A percentile compares a stretch with the other conserved stretches of the same genome.
These are phyloP conservation scores for Alloteropsis semialata DNA, from an alignment of 176 grass and related monocot species.

Conservation along the genomic window DNA sequence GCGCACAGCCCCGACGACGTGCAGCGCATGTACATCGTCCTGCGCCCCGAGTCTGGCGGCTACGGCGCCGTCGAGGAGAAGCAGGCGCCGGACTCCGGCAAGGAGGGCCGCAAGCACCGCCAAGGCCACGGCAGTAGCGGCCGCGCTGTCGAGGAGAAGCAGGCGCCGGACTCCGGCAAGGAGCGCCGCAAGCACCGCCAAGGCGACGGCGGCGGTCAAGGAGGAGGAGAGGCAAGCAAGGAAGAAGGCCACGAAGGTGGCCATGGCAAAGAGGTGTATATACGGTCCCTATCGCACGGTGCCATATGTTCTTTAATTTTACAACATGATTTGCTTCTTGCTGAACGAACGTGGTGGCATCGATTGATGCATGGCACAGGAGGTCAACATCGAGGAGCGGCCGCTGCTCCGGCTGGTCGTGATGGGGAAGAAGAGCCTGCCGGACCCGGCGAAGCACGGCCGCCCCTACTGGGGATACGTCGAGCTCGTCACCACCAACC, in stretches of 20 bases:
- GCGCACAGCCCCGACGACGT: slow-evolving; percentile 61
- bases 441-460: slow-evolving; percentile 54
- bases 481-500: slow-evolving; percentile 72
- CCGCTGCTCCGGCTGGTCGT: slow-evolving; percentile 58
- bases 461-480: slow-evolving; percentile 78
- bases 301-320: no score
- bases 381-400: slow-evolving; percentile 69
- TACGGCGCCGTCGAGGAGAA: slow-evolving; percentile 62
- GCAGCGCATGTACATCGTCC: slow-evolving; percentile 73
- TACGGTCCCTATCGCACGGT: no score
- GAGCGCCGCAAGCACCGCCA: slow-evolving; percentile 43
- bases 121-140: no score
- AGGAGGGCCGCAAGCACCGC: slow-evolving; percentile 60
- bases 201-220: slow-evolving; percentile 26
- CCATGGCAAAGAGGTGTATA: slow-evolving; percentile 57
- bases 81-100: slow-evolving; percentile 59
- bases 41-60: slow-evolving; percentile 61
- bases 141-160: slow-evolving; percentile 73
- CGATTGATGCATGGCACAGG: slow-evolving; percentile 14
- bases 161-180: slow-evolving; percentile 60
- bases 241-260: slow-evolving; percentile 42
- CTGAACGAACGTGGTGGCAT: neutral
- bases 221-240: neutral
- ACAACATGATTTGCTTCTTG: no score
- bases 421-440: slow-evolving; percentile 84